These are phyloP conservation scores for Mortierella hygrophila DNA, from an alignment of 192 early-diverging fungal genomes.

Conservation along the genomic window DNA sequence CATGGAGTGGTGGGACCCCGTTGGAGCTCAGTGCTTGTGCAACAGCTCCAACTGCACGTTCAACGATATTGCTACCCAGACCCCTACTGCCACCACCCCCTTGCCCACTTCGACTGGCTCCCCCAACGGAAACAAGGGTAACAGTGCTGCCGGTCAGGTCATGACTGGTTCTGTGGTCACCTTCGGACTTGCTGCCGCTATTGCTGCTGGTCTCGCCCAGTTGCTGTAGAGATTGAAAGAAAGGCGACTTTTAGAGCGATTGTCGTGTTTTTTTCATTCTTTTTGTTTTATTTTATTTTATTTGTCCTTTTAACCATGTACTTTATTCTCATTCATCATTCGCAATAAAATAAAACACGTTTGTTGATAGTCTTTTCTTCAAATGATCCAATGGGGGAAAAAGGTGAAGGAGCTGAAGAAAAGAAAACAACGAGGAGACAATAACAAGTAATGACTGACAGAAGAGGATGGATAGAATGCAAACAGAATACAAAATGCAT, in stretches of 20 bases:
- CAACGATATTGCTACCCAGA: conserved; percentile 59
- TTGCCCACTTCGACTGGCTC: conserved; percentile 3
- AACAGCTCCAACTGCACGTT: conserved; percentile 66
- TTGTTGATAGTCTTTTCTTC: no score
- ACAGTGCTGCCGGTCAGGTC: neutral
- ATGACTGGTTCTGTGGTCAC: neutral
- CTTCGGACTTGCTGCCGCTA: conserved; percentile 12
- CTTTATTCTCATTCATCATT: neutral
- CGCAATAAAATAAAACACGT: no score
- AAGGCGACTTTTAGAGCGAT: neutral
- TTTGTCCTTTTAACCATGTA: neutral
- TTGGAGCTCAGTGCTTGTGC: conserved; percentile 73
- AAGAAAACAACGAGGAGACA: no score
- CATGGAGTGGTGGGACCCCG: conserved; percentile 78
- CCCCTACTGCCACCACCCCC: neutral
- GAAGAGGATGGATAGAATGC: no score
- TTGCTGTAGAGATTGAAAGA: conserved; percentile 10
- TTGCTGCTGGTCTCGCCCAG: conserved; percentile 35
- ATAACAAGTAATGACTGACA: no score
- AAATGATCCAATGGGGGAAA: no score
- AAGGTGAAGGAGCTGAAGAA: no score
- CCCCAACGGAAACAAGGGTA: neutral
- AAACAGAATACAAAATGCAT: no score
- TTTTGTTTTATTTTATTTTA: neutral
- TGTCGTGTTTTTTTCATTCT: neutral